These are phyloP conservation scores for Umbelopsis sp. DNA, from an alignment of 192 early-diverging fungal genomes.

Conservation along the genomic window DNA sequence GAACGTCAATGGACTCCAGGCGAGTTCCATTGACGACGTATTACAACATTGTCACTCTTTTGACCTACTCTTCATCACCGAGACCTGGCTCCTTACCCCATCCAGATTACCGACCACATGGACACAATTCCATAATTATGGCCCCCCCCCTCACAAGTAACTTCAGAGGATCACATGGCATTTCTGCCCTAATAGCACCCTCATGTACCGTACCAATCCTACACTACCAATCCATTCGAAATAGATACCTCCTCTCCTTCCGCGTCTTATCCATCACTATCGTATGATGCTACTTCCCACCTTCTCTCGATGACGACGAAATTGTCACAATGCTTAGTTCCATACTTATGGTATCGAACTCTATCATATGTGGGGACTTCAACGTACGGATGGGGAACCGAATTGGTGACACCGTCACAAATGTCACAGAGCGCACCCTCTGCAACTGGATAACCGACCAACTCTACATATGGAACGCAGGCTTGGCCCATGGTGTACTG, in stretches of 20 bases:
- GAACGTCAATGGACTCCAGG: not conserved
- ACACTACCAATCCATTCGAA: not conserved
- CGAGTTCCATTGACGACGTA: constrained; percentile 14
- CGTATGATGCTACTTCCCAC: constrained; percentile 24
- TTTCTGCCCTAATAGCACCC: constrained; percentile 12
- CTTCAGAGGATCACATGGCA: constrained; percentile 4
- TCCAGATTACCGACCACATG: constrained; percentile 15
- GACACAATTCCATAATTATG: constrained; percentile 22
- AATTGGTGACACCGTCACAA: constrained; percentile 1
- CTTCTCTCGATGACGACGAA: not conserved
- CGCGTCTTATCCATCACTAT: not conserved
- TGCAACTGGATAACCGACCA: not conserved
- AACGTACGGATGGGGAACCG: constrained; percentile 6
- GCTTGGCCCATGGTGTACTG: constrained; percentile 6
- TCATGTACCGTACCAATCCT: not conserved
- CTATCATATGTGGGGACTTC: constrained; percentile 28
- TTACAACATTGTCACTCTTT: constrained; percentile 20
- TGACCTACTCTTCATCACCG: constrained; percentile 25
- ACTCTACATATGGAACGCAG: not conserved
- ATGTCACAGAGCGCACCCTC: not conserved
- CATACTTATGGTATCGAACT: constrained; percentile 3
- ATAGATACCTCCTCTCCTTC: constrained; percentile 12
- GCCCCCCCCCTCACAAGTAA: not conserved
- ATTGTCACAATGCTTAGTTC: not conserved
- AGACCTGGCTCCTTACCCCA: constrained; percentile 29